Base-by-base conservation (phyloP, 2,329 filamentous ascomycete genomes). In the Furcasterigmium furcatum region DNA sequence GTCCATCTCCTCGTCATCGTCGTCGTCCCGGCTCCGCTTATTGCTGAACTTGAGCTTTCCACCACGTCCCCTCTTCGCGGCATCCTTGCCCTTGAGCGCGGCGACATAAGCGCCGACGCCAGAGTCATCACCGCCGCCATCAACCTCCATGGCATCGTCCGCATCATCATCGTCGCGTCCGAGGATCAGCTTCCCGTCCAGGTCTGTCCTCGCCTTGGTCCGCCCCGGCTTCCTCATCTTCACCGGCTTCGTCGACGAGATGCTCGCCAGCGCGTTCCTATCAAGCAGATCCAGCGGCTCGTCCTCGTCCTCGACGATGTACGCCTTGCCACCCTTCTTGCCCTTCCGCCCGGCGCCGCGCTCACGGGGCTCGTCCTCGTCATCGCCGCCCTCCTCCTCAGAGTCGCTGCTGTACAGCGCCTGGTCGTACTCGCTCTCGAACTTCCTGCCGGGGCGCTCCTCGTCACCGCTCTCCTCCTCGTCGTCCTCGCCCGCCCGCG, bases 231-330 rank as follows among this genome's bases (percentile, higher is more conserved):
- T 75, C 61, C 79, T 79, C 54, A 78, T 66, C 61, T 82, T 85
- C 45, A 79, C 68, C 4, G 91, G 92, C 65, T 91, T 92, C 10
- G 90, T 96, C 5, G 88, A 89, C 3, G 91, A 96, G 58, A 99
- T 96, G 63, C 90, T 94, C 44, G 90, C 92, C 35, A 99, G 80
- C 9, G 91, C 90, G 61, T 85, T 86, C 50, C 89, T 87, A 59
- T 94, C 92, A 14, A 99, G 80, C 38, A 99, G 79, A 71, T 99
- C 94, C 35, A 99, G 84, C 2, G 94, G 94, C 64, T 97, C 94
- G 57, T 95, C 88, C 47, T 95, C 90, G 50, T 95, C 88, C 71
- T 97, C 92, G 49, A 96, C 80, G 56, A 99, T 97, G 67, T 94
- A 99, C 1, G 87, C 82, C 57, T 82, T 84, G 58, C 79, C 78